Evolutionary conservation across 2,329 filamentous ascomycete genomes (phyloP).

Genomic region (Simplicillium aogashimaense): DNA sequence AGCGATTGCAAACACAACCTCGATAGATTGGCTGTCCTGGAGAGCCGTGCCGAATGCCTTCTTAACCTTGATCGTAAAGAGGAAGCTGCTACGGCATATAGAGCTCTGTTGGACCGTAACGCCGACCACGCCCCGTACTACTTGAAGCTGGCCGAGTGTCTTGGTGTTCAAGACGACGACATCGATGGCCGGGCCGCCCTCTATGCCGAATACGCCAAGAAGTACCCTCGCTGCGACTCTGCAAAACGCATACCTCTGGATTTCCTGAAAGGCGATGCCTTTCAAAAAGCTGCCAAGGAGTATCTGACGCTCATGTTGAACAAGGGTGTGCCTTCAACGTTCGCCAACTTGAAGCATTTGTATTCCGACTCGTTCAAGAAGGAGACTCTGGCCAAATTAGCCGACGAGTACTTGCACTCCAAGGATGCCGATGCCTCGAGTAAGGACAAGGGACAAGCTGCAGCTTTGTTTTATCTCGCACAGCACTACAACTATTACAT

Average conservation of each 20-base stretch:
- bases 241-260: conserved; percentile 80
- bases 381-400: conserved; percentile 63
- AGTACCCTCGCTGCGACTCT: conserved; percentile 75
- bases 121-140: conserved; percentile 83
- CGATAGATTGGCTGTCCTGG: conserved; percentile 77
- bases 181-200: conserved; percentile 56
- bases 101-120: conserved; percentile 74
- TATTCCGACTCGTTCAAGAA: conserved; percentile 74
- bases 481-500: conserved; percentile 94
- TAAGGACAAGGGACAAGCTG: conserved; percentile 56
- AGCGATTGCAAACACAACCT: conserved; percentile 65
- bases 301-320: conserved; percentile 81
- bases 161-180: conserved; percentile 52
- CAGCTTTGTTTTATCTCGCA: conserved; percentile 84
- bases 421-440: conserved; percentile 37
- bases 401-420: conserved; percentile 65
- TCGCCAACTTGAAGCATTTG: conserved; percentile 91
- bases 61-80: conserved; percentile 64
- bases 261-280: conserved; percentile 75
- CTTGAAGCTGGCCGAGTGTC: conserved; percentile 58
- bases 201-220: conserved; percentile 68
- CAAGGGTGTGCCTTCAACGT: conserved; percentile 90
- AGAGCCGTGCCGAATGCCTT: conserved; percentile 77
- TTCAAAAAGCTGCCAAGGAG: conserved; percentile 63
- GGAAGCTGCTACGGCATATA: conserved; percentile 75